Evolutionary conservation across 2,329 filamentous ascomycete genomes (phyloP), one percentile per base, ranked within the genome.

Genomic region (Huntiella omanensis): DNA sequence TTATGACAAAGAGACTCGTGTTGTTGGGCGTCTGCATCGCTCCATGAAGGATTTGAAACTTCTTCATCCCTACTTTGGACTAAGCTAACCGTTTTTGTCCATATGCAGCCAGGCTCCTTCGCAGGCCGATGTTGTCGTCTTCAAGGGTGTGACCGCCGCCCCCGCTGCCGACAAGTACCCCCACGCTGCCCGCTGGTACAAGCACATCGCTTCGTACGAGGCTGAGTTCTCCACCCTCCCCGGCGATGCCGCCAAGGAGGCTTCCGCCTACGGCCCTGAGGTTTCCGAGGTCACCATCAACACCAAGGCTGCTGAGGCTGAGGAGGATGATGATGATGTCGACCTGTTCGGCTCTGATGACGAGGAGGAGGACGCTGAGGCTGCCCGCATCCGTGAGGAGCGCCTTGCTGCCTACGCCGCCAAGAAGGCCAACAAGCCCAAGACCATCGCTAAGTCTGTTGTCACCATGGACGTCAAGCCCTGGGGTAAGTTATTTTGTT

Each of bases 381-480:
- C 84, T 55, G 83, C 72, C 60, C 76, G 73, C 58, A 65, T 93
- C 64, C 83, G 84, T 60, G 85, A 92, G 65, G 82, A 86, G 72
- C 82, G 86, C 62, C 73, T 98, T 55, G 86, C 77, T 52, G 88
- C 88, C 64, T 95, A 95, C 78, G 80, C 75, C 65, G 83, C 85
- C 73, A 96, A 96, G 83, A 95, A 95, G 82, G 85, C 81, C 56
- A 74, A 73, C 65, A 94, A 94, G 77, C 69, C 72, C 55, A 95
- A 96, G 84, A 73, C 77, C 56, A 79, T 80, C 52, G 91, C 91
- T 63, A 98, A 98, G 77, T 96, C 88, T 51, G 71, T 96, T 52
- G 86, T 96, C 59, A 96, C 86, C 54, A 59, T 98, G 55, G 88
- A 96, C 59, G 83, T 98, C 55, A 98, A 98, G 78, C 91, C 91